Conservation (phyloP, 768 basidiomycete species). For the Tubosaeta brunneosetosa region DNA sequence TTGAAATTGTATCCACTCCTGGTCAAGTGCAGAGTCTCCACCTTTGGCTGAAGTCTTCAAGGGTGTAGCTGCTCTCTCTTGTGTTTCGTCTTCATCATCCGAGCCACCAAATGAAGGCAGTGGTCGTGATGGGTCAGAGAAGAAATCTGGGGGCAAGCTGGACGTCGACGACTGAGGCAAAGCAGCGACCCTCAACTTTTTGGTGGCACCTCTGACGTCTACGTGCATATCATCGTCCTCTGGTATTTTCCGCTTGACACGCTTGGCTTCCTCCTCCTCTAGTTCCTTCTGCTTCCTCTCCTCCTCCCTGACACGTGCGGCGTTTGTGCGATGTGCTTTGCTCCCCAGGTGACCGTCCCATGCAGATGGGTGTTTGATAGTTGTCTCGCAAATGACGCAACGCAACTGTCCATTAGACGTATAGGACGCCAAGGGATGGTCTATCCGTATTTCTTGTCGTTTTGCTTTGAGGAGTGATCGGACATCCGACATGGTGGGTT, state of each 20-base stretch:
- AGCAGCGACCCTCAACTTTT: slow-evolving; percentile 27
- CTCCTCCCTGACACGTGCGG: slow-evolving; percentile 54
- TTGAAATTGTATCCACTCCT: slow-evolving; percentile 74
- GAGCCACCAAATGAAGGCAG: slow-evolving; percentile 35
- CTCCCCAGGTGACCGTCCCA: slow-evolving; percentile 86
- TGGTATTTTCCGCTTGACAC: slow-evolving; percentile 31
- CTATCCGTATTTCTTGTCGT: slow-evolving; percentile 66
- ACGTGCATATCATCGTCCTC: slow-evolving; percentile 24
- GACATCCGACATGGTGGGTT: slow-evolving; percentile 61
- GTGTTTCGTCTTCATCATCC: slow-evolving; percentile 40
- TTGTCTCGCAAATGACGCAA: slow-evolving; percentile 58
- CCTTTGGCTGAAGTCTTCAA: neutral
- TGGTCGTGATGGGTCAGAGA: slow-evolving; percentile 66
- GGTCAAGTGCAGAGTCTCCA: slow-evolving; percentile 44
- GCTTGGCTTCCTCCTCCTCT: slow-evolving; percentile 33
- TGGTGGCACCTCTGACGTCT: slow-evolving; percentile 22
- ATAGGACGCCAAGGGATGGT: slow-evolving; percentile 72
- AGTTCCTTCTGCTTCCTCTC: slow-evolving; percentile 40
- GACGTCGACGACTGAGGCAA: slow-evolving; percentile 12
- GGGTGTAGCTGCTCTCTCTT: slow-evolving; percentile 2
- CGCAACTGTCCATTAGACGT: slow-evolving; percentile 60
- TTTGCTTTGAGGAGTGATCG: slow-evolving; percentile 82
- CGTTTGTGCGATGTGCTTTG: slow-evolving; percentile 70
- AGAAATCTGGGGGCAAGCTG: slow-evolving; percentile 65
- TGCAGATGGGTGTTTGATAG: slow-evolving; percentile 72